Base-by-base conservation (phyloP, 768 basidiomycete genomes). In the Trametes sanguinea region DNA sequence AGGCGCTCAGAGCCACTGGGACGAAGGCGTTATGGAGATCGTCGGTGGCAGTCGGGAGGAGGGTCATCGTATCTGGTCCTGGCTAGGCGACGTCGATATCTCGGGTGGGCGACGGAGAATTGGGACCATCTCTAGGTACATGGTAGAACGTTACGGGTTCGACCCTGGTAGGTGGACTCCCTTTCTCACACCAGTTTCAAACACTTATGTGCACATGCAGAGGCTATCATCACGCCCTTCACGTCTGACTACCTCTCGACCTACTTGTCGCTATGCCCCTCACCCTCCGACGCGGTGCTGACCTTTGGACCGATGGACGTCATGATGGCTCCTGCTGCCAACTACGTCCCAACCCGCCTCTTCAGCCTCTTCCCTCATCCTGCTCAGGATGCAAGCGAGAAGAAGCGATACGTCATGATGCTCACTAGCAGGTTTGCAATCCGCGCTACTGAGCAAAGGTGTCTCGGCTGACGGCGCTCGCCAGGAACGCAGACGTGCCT, bases 291-390 rank as follows among this genome's bases (percentile, higher is more conserved):
- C 65, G 87, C 87, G 6, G 86, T 94, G 48, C 76, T 95, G 48
- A 85, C 86, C 30, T 89, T 94, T 71, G 90, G 90, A 54, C 87
- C 90, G 6, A 90, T 90, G 83, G 92, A 94, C 73, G 78, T 81
- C 53, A 76, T 94, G 66, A 80, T 93, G 68, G 83, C 89, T 14
- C 86, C 91, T 2, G 89, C 91, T 40, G 83, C 85, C 67, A 85
- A 88, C 69, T 91, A 87, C 73, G 76, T 86, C 65, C 87, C 91
- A 57, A 88, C 87, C 51, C 85, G 89, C 16, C 78, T 90, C 53
- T 92, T 90, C 77, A 85, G 77, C 68, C 74, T 93, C 67, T 85
- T 81, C 69, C 92, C 91, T 8, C 92, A 94, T 70, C 92, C 92
- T 39, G 90, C 88, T 3, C 91, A 93, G 72, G 89, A 90, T 61